Evolutionary conservation across 225 moss, liverwort and hornwort species (phyloP).

Genomic region (Neckera pumila): DNA sequence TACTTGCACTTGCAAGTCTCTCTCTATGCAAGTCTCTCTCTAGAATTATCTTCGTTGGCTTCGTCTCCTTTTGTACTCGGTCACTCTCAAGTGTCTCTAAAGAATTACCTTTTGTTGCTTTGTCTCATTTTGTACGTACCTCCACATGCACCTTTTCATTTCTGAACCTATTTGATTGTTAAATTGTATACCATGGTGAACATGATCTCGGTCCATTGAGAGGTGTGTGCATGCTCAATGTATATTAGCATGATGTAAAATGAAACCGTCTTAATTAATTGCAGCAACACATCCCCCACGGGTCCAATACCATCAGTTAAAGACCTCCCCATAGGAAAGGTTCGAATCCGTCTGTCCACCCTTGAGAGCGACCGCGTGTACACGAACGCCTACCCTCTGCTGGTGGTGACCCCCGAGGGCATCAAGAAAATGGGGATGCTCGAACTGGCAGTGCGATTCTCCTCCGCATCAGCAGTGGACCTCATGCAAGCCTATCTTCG

Average conservation of each 20-base stretch:
- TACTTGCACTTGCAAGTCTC: background rate
- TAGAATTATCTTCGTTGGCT: background rate
- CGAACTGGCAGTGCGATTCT: background rate
- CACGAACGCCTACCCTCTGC: conserved; percentile 67
- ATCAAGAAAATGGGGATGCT: background rate
- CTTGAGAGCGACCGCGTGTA: conserved; percentile 75
- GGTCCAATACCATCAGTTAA: conserved; percentile 11
- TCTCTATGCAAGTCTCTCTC: background rate
- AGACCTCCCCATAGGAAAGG: conserved; percentile 65
- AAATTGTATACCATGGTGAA: background rate
- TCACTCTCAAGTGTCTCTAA: background rate
- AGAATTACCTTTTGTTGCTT: background rate
- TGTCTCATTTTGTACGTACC: background rate
- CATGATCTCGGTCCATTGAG: background rate
- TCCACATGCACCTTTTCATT: background rate
- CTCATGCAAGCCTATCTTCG: background rate
- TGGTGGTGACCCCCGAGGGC: conserved; percentile 40
- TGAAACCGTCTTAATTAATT: background rate
- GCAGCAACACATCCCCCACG: conserved; percentile 47
- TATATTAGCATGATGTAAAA: background rate
- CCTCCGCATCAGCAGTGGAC: background rate
- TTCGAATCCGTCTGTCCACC: conserved; percentile 68
- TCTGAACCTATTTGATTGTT: background rate
- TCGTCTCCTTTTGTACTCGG: background rate
- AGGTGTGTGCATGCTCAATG: background rate